Percentiles rank a stretch among this genome's conserved stretches.
phyloP scores from a whole-genome alignment of 495 filamentous ascomycete genomes.

The Hypoxylon fuscum region DNA sequence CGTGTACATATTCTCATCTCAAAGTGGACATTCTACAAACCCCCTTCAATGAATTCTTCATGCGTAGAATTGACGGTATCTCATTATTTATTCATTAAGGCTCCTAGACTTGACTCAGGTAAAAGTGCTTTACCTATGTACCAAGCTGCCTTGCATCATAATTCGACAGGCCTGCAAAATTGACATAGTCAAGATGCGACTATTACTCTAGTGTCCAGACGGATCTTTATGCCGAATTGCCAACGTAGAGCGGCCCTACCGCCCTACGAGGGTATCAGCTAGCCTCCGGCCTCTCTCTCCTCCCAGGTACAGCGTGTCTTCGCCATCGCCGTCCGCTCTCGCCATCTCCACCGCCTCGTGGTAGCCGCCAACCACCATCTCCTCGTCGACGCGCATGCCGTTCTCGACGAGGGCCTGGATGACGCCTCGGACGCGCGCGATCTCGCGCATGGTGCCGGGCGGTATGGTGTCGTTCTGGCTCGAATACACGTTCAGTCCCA shows the following conservation, averaged over 20 bases:
- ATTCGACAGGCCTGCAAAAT: background rate
- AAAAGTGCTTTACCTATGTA: too few species aligned
- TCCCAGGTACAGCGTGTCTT: constrained; percentile 71
- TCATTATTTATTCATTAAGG: background rate
- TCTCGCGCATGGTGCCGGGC: constrained; percentile 81
- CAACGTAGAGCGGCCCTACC: constrained; percentile 23
- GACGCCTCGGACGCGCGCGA: constrained; percentile 80
- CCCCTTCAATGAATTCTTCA: too few species aligned
- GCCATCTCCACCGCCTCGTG: constrained; percentile 79
- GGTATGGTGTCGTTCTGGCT: constrained; percentile 88
- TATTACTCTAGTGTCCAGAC: background rate
- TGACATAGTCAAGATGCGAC: background rate
- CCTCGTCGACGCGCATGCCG: constrained; percentile 89
- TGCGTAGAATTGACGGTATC: constrained; percentile 4
- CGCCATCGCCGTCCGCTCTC: constrained; percentile 60
- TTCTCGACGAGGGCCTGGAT: constrained; percentile 81
- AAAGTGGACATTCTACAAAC: too few species aligned
- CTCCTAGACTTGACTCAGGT: too few species aligned
- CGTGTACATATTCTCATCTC: too few species aligned
- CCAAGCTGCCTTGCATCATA: background rate
- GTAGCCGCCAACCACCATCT: constrained; percentile 85
- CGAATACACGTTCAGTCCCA: constrained; percentile 76
- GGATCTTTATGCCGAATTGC: background rate
- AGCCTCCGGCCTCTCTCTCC: constrained; percentile 73
- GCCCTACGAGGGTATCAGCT: constrained; percentile 64